Percentiles rank a stretch among this genome's conserved stretches.
Evolutionary conservation across 106 monocot genomes (phyloP).

Genomic region (Platanthera zijinensis): DNA sequence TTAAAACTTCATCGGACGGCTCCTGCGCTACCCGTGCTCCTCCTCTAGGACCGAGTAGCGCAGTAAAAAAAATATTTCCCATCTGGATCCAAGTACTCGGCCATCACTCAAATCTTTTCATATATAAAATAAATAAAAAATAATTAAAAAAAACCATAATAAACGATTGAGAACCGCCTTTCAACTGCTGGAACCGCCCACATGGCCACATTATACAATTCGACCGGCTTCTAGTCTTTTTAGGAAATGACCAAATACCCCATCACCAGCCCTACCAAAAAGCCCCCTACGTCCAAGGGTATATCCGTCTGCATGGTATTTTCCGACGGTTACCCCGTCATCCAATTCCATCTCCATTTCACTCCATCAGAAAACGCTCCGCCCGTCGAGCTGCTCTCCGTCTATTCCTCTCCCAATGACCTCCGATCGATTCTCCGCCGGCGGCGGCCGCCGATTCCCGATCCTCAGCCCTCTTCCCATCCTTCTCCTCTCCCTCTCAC

Average conservation of each 20-base stretch:
- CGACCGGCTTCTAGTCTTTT: neutral
- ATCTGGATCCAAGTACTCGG: too few relatives aligned
- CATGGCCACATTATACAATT: neutral
- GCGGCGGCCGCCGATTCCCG: neutral
- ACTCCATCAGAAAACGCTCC: neutral
- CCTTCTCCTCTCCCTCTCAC: neutral
- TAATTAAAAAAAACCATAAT: too few relatives aligned
- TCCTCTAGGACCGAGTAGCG: too few relatives aligned
- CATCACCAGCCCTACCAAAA: neutral
- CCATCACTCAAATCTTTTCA: too few relatives aligned
- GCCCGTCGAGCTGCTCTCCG: neutral
- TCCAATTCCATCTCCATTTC: neutral
- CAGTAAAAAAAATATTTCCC: too few relatives aligned
- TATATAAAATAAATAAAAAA: too few relatives aligned
- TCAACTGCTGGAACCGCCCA: neutral
- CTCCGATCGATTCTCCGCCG: neutral
- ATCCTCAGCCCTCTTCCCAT: neutral
- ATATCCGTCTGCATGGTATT: neutral
- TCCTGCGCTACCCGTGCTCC: too few relatives aligned
- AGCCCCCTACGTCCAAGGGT: neutral
- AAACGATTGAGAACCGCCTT: neutral
- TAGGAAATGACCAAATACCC: neutral
- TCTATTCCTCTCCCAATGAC: neutral
- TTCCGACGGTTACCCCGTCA: neutral
- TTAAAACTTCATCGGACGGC: too few relatives aligned